Evolutionary conservation across 441 rosid genomes (phyloP), one percentile per base, ranked within the genome.

Genomic region (Mallotus repandus): DNA sequence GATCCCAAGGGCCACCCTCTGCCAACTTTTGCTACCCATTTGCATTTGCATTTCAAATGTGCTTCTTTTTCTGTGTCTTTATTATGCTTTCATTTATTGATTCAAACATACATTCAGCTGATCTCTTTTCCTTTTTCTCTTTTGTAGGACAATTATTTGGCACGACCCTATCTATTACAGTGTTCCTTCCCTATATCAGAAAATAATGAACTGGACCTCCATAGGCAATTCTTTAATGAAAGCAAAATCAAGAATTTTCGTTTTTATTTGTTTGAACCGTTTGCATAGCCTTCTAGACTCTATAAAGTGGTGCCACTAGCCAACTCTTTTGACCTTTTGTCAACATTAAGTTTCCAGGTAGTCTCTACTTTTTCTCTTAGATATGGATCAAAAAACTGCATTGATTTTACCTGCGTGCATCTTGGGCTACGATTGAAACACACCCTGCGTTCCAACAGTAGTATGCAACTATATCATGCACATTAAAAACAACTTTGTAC

Each of bases 281-380:
- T 67, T 14, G 52, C 15, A 35, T 32, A 5, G 71, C 49, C 57
- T 15, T 0, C 21, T 49, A 65, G 4, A 15, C 63, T n/a, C 52
- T 70, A 25, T 35, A 62, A 72, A 35, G 62, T 32, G 50, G 62
- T 32, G 50, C 59, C 32, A 5, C 41, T 41, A 16, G 68, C 38
- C 41, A 15, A 8, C 19, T 21, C 75, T 72, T 72, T 52, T 67
- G 59, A 63, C 68, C 68, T 64, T 64, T 71, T 49, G 74, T 71
- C 49, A 48, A 41, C 66, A 19, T 50, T 35, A 72, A 72, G 75
- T 72, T 62, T 62, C 68, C 50, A 19, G 49, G 41, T 41, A 63
- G 69, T 41, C 64, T 35, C 43, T 9, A 52, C 43, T 53, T 68
- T 35, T 38, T 56, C 13, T 8, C 35, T 43, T 46, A n/a, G 41